Evolutionary conservation across 2,329 filamentous ascomycete species (phyloP), one percentile per base, ranked within the genome.

Genomic region (Calonectria henricotiae): DNA sequence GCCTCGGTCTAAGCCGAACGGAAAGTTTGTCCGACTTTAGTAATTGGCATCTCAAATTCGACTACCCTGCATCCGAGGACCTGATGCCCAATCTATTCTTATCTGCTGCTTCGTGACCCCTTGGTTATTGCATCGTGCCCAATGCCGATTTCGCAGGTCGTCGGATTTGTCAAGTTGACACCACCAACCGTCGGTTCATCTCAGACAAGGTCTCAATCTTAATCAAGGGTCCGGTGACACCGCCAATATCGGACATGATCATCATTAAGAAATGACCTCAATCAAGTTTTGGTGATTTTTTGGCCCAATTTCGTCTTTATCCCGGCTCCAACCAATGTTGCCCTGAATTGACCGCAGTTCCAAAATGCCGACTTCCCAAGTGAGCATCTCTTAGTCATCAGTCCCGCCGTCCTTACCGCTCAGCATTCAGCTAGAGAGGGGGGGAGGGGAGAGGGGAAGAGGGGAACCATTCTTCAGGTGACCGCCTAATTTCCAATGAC

Each of bases 31-130:
- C 51, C 51, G 51, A 55, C 9, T 30, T 55, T 55, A 55, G 30
- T 55, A 55, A 55, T 55, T 55, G 30, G 35, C 51, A 32, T 55
- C 30, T 35, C 51, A 55, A 55, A 55, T 55, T 35, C 4, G 23
- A 35, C 23, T 55, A 55, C 51, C 30, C 51, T 55, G 51, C 30
- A 55, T 55, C 32, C 30, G n/a, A 20, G 2, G 4, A 37, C 51
- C 51, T 35, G 51, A 20, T 55, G 51, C 51, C 51, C 51, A 55
- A 55, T 55, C 51, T 55, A 55, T 55, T 55, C 51, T 55, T 55
- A 55, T 55, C 51, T 35, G 30, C 2, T 37, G 30, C 11, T 37
- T n/a, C 51, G 37, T 37, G 30, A 23, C 30, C 51, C 46, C 46
- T 49, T 49, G 25, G 27, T 49, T 25, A 23, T 5, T 23, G 30